Percentiles rank a stretch among this genome's conserved stretches.
Conservation (phyloP, 192 early-diverging fungal species). For the Dissophora ornata region DNA sequence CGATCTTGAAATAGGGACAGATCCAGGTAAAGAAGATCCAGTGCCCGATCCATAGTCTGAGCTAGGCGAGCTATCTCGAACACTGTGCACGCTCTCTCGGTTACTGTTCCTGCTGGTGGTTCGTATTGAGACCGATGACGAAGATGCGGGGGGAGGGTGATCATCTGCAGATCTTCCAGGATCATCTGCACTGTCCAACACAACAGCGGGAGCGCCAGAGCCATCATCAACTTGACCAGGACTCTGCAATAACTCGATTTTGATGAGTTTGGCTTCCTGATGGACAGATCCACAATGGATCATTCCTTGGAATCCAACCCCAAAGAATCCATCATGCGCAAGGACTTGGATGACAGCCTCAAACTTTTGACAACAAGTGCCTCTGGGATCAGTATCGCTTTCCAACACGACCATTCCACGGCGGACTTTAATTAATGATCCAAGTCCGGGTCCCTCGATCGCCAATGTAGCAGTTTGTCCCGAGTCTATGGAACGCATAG, state of each 20-base stretch:
- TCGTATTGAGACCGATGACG: background rate
- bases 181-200: slow-evolving; percentile 20
- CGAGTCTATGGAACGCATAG: slow-evolving; percentile 70
- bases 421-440: slow-evolving; percentile 66
- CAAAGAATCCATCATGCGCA: slow-evolving; percentile 60
- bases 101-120: slow-evolving; percentile 18
- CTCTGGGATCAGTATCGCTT: slow-evolving; percentile 58
- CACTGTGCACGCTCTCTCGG: slow-evolving; percentile 5
- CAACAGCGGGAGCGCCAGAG: background rate
- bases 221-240: slow-evolving; percentile 20
- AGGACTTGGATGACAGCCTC: slow-evolving; percentile 75
- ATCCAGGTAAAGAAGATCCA: slow-evolving; percentile 37
- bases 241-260: slow-evolving; percentile 35
- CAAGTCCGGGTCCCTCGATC: slow-evolving; percentile 59
- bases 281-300: slow-evolving; percentile 69
- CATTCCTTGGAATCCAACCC: slow-evolving; percentile 65
- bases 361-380: slow-evolving; percentile 59
- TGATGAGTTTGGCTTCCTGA: slow-evolving; percentile 66
- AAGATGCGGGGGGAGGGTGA: no score
- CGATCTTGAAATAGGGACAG: slow-evolving; percentile 33
- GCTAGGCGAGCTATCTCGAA: slow-evolving; percentile 30
- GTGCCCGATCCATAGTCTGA: slow-evolving; percentile 51
- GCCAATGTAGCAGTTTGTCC: slow-evolving; percentile 85
- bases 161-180: background rate
- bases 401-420: slow-evolving; percentile 56